Conservation (phyloP, 1,284 basidiomycete genomes). For the Heterobasidion annosum region DNA sequence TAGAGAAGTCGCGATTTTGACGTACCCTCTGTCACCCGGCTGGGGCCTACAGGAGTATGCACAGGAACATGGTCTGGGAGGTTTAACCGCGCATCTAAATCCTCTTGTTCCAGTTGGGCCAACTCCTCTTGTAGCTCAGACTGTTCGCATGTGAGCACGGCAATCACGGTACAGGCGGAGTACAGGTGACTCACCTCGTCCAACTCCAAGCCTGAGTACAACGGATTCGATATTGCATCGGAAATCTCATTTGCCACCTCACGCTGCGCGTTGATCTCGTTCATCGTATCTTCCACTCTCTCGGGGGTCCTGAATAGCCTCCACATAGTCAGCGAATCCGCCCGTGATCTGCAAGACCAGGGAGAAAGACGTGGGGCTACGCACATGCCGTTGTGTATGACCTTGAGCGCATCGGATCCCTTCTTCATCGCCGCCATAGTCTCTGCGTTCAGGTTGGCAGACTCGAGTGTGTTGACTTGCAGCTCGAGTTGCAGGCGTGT, state of each 20-base stretch:
- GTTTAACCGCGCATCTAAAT: conserved; percentile 80
- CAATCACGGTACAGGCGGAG: conserved; percentile 8
- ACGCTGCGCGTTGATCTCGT: conserved; percentile 86
- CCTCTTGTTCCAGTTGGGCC: conserved; percentile 87
- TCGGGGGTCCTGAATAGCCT: conserved; percentile 63
- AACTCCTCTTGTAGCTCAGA: conserved; percentile 82
- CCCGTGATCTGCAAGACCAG: not conserved
- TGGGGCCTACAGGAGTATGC: conserved; percentile 69
- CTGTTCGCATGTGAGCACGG: conserved; percentile 27
- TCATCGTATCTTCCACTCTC: conserved; percentile 91
- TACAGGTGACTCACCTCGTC: conserved; percentile 59
- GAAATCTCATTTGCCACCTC: conserved; percentile 94
- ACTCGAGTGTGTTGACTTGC: conserved; percentile 96
- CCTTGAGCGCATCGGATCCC: conserved; percentile 85
- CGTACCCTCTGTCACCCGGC: conserved; percentile 48
- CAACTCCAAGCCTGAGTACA: conserved; percentile 52
- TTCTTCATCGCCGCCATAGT: conserved; percentile 98
- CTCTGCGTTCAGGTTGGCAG: conserved; percentile 97
- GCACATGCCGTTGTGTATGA: conserved; percentile 88
- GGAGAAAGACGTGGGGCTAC: conserved; percentile 23
- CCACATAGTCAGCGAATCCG: not conserved
- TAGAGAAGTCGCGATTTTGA: conserved; percentile 7
- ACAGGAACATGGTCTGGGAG: conserved; percentile 89
- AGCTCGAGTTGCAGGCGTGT: conserved; percentile 91
- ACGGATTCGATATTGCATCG: conserved; percentile 84